A percentile compares a stretch with the other conserved stretches of the same genome.
Conservation (phyloP, 2,329 filamentous ascomycete genomes). For the Setomelanomma holmii region DNA sequence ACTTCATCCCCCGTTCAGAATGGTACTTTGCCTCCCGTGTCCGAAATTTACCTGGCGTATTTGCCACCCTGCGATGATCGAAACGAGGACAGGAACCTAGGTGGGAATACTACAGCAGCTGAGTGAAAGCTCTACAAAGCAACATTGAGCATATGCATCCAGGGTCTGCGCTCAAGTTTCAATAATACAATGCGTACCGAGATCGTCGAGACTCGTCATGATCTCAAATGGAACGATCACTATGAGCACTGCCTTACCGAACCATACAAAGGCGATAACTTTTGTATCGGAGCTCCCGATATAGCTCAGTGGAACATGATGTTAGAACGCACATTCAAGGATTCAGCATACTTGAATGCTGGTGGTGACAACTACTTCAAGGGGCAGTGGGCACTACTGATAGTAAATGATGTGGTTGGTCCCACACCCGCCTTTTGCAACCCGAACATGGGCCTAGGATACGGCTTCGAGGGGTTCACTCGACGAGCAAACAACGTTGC, state of each 20-base stretch:
- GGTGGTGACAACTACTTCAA: background rate
- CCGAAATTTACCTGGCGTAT: conserved; percentile 4
- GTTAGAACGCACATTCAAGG: background rate
- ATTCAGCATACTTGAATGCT: background rate
- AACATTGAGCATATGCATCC: background rate
- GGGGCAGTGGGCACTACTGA: background rate
- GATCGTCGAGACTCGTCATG: background rate
- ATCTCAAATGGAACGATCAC: background rate
- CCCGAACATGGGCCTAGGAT: background rate
- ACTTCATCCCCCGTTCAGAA: background rate
- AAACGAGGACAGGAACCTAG: background rate
- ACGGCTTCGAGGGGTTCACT: conserved; percentile 6
- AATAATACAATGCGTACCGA: background rate
- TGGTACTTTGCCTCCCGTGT: background rate
- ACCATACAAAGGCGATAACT: background rate
- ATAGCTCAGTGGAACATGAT: background rate
- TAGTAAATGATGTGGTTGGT: background rate
- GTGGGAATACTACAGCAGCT: background rate
- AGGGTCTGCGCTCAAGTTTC: background rate
- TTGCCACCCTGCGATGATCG: conserved; percentile 1
- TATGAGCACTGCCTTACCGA: no score
- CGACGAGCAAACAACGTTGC: conserved; percentile 6
- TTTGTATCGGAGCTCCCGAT: background rate
- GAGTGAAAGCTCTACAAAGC: background rate
- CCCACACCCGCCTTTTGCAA: background rate